These are phyloP conservation scores for Lentinula guzmanii DNA, from an alignment of 768 basidiomycete species.

Conservation along the genomic window DNA sequence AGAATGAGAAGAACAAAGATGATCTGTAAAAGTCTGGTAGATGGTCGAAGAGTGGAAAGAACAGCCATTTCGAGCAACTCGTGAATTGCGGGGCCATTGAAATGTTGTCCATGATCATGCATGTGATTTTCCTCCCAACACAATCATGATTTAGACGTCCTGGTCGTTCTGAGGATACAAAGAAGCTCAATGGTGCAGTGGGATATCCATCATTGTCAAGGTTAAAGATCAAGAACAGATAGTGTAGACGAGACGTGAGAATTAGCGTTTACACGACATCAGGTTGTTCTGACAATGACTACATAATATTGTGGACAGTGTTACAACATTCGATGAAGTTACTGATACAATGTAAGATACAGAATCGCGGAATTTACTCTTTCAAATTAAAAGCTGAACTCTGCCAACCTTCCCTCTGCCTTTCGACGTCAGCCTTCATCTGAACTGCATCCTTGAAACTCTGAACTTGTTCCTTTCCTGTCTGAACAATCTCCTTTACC, in stretches of 20 bases:
- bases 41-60: neutral
- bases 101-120: neutral
- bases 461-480: slow-evolving; percentile 28
- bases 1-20: slow-evolving; percentile 44
- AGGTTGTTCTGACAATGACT: no score
- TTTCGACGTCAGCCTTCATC: slow-evolving; percentile 33
- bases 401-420: slow-evolving; percentile 36
- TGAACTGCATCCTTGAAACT: slow-evolving; percentile 40
- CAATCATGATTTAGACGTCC: no score
- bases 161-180: no score
- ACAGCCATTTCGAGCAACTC: neutral
- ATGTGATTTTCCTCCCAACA: neutral
- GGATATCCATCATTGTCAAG: no score
- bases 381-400: slow-evolving; percentile 33
- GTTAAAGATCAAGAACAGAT: no score
- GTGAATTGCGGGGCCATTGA: neutral
- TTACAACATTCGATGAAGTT: no score
- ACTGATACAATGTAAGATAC: neutral
- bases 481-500: slow-evolving; percentile 22
- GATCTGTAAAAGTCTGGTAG: slow-evolving; percentile 30
- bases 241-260: no score
- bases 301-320: no score
- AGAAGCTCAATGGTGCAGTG: neutral
- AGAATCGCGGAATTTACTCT: neutral
- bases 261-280: no score